Conservation (phyloP, 805 yeast species). For the Ogataea paradorogensis region DNA sequence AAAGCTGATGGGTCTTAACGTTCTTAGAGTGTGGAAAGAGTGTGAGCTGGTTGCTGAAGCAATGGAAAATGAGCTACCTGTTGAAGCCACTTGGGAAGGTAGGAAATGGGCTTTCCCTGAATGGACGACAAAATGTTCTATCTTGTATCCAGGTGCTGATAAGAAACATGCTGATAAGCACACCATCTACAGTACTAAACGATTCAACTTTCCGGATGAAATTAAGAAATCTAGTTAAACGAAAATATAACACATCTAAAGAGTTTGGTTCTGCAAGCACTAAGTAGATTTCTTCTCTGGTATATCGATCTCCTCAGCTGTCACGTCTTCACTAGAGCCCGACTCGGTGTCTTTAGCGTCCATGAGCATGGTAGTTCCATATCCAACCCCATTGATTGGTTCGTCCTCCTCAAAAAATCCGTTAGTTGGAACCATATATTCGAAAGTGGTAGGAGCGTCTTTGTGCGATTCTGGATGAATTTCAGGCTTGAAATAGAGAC, state of each 20-base stretch:
- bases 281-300: neutral
- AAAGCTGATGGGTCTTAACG: constrained; percentile 44
- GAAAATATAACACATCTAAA: neutral
- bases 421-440: constrained; percentile 23
- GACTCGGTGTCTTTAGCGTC: constrained; percentile 1
- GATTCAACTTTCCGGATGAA: constrained; percentile 2
- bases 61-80: constrained; percentile 23
- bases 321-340: neutral
- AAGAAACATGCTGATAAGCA: constrained; percentile 1
- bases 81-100: constrained; percentile 41
- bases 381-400: constrained; percentile 26
- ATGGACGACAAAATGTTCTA: constrained; percentile 5
- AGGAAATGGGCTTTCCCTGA: constrained; percentile 42
- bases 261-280: neutral
- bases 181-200: constrained; percentile 1
- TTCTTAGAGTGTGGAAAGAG: constrained; percentile 46
- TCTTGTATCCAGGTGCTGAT: constrained; percentile 3
- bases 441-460: constrained; percentile 24
- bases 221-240: neutral
- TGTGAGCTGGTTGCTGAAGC: constrained; percentile 33
- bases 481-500: constrained; percentile 20
- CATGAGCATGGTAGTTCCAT: constrained; percentile 1
- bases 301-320: neutral
- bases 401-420: constrained; percentile 29
- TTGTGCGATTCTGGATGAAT: constrained; percentile 22